phyloP scores from a whole-genome alignment of 805 yeast species.

The Ogataea nakhonphanomensis region DNA sequence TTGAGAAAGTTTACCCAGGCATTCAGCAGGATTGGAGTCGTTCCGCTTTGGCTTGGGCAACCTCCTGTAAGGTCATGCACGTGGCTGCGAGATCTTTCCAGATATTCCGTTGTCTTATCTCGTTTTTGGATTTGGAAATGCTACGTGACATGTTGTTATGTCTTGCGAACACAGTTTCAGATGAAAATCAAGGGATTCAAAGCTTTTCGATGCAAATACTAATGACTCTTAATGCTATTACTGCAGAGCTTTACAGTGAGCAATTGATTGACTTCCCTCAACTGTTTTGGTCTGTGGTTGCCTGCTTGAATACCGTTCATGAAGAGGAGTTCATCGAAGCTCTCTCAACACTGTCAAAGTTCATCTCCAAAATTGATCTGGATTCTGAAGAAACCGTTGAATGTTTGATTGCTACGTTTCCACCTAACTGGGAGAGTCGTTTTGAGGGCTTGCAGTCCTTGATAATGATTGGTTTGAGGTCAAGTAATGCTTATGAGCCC shows the following conservation, averaged over 20 bases:
- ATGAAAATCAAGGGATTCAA: slow-evolving; percentile 84
- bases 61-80: slow-evolving; percentile 95
- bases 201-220: slow-evolving; percentile 96
- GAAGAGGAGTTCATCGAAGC: slow-evolving; percentile 92
- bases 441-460: slow-evolving; percentile 85
- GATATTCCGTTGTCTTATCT: slow-evolving; percentile 77
- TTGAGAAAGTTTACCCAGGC: slow-evolving; percentile 42
- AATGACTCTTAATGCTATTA: slow-evolving; percentile 91
- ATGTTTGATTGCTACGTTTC: slow-evolving; percentile 80
- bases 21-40: slow-evolving; percentile 84
- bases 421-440: slow-evolving; percentile 92
- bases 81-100: slow-evolving; percentile 97
- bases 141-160: slow-evolving; percentile 91
- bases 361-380: slow-evolving; percentile 81
- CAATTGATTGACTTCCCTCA: slow-evolving; percentile 87
- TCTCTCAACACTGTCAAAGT: slow-evolving; percentile 74
- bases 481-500: slow-evolving; percentile 75
- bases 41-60: slow-evolving; percentile 87
- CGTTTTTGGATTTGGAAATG: slow-evolving; percentile 82
- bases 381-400: slow-evolving; percentile 83
- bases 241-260: slow-evolving; percentile 77
- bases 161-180: slow-evolving; percentile 88
- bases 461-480: slow-evolving; percentile 78
- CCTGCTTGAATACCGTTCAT: slow-evolving; percentile 83
- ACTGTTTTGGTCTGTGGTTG: slow-evolving; percentile 92